Evolutionary conservation across 2,329 filamentous ascomycete genomes (phyloP).

Genomic region (Alternaria gansuensis): DNA sequence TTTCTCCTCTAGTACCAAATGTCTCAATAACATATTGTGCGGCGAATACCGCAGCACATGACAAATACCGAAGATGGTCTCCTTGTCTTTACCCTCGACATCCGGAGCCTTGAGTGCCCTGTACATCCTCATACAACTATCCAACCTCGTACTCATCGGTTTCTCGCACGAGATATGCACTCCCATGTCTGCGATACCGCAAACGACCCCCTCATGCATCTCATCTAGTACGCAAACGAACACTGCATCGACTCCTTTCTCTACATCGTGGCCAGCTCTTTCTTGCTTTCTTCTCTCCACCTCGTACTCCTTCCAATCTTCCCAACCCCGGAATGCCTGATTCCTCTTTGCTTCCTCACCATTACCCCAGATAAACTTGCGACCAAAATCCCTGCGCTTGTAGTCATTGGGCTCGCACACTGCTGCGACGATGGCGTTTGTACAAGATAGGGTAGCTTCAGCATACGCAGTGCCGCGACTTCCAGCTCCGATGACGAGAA

Average conservation of each 20-base stretch:
- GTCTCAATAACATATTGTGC: conserved; percentile 85
- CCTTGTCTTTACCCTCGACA: conserved; percentile 6
- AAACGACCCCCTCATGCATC: conserved; percentile 82
- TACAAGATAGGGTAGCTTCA: conserved; percentile 27
- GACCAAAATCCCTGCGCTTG: conserved; percentile 76
- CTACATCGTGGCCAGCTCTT: conserved; percentile 24
- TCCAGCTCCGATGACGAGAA: conserved; percentile 54
- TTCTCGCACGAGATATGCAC: conserved; percentile 96
- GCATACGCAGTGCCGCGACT: conserved; percentile 52
- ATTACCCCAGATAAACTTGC: conserved; percentile 74
- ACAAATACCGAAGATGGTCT: conserved; percentile 81
- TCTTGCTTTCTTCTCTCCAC: conserved; percentile 64
- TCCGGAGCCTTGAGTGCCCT: conserved; percentile 57
- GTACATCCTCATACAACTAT: conserved; percentile 81
- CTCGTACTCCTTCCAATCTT: conserved; percentile 79
- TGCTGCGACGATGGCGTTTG: conserved; percentile 71
- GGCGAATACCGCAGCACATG: conserved; percentile 94
- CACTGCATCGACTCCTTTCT: conserved; percentile 62
- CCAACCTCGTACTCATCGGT: conserved; percentile 80
- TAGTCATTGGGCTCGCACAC: conserved; percentile 83
- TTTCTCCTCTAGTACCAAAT: conserved; percentile 76
- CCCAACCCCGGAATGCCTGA: conserved; percentile 78
- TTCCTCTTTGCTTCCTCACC: conserved; percentile 61
- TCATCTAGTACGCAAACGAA: conserved; percentile 85
- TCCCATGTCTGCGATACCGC: conserved; percentile 71